Base-by-base conservation (phyloP, 1,284 basidiomycete genomes). In the Boletellus dicymbophilus region DNA sequence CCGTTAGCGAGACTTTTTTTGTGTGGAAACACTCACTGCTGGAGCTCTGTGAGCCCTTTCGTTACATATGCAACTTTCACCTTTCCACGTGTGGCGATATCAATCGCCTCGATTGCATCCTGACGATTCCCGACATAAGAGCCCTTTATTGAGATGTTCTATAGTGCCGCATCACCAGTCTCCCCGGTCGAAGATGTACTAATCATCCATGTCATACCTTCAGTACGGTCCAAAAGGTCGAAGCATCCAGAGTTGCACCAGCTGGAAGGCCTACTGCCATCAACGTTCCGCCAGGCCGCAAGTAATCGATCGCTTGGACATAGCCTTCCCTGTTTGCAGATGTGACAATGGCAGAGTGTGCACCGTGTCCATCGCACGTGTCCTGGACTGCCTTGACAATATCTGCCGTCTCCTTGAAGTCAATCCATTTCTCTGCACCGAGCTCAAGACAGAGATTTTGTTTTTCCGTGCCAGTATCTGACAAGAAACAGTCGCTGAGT, bases 371-470 rank as follows among this genome's bases (percentile, higher is more conserved):
- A 48, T 78, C 88, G 0, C 87, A 88, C 1, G 80, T 78, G 9
- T 73, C 78, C 65, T 80, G 76, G 54, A 93, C 77, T 26, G 83
- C 85, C 34, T 68, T 71, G 26, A 85, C 80, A 46, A 90, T 72
- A 59, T 90, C 75, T 51, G 79, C 75, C 13, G 73, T 74, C 62
- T 79, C 76, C 58, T 77, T 82, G 74, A 91, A 93, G 72, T 95
- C 91, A 57, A 95, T 78, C 80, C 86, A 94, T 45, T 76, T 76
- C 57, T 89, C 84, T 1, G 90, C 90, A 38, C 93, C 92, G 46
- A 93, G 83, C 25, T 77, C 70, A 53, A 76, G 60, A 65, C 80
- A 83, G n/a, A n/a, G n/a, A n/a, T n/a, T n/a, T n/a, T n/a, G n/a
- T n/a, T n/a, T n/a, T n/a, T n/a, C n/a, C n/a, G n/a, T n/a, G n/a